phyloP scores from a whole-genome alignment of 2,329 filamentous ascomycete species.

The Beauveria australis region DNA sequence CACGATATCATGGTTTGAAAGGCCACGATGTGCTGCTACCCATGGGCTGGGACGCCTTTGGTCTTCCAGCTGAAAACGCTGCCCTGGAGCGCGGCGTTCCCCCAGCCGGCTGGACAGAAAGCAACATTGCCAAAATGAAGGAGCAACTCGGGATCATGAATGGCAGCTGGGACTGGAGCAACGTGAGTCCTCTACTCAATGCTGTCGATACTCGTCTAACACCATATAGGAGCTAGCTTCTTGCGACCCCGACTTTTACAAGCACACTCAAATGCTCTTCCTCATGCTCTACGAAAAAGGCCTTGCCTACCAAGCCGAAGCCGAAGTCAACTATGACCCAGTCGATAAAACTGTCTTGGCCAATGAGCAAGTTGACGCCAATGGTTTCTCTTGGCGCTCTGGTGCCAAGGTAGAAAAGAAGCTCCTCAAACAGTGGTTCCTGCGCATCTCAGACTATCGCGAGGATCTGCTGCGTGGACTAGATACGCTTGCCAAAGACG shows the following conservation, averaged over 20 bases:
- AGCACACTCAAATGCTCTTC: constrained; percentile 82
- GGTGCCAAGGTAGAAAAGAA: constrained; percentile 76
- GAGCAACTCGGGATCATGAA: constrained; percentile 72
- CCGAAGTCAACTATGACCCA: constrained; percentile 84
- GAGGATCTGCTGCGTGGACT: constrained; percentile 65
- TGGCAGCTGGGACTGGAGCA: constrained; percentile 73
- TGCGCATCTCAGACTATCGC: constrained; percentile 73
- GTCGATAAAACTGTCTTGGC: constrained; percentile 83
- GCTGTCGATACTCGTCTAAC: not conserved
- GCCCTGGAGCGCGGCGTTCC: constrained; percentile 75
- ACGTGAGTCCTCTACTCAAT: constrained; percentile 44
- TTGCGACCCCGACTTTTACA: constrained; percentile 78
- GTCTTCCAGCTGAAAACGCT: constrained; percentile 83
- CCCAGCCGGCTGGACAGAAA: constrained; percentile 69
- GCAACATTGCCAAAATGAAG: constrained; percentile 81
- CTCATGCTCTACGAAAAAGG: constrained; percentile 65
- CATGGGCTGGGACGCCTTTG: constrained; percentile 96
- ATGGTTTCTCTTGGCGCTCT: constrained; percentile 79
- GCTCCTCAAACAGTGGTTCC: constrained; percentile 80
- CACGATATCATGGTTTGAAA: constrained; percentile 66
- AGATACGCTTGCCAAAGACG: constrained; percentile 52
- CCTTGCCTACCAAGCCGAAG: constrained; percentile 75
- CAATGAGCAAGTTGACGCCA: constrained; percentile 86
- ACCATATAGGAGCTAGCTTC: constrained; percentile 65
- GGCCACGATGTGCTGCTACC: constrained; percentile 71